These are phyloP conservation scores for Aspergillus unguis DNA, from an alignment of 2,329 filamentous ascomycete genomes.

Conservation along the genomic window DNA sequence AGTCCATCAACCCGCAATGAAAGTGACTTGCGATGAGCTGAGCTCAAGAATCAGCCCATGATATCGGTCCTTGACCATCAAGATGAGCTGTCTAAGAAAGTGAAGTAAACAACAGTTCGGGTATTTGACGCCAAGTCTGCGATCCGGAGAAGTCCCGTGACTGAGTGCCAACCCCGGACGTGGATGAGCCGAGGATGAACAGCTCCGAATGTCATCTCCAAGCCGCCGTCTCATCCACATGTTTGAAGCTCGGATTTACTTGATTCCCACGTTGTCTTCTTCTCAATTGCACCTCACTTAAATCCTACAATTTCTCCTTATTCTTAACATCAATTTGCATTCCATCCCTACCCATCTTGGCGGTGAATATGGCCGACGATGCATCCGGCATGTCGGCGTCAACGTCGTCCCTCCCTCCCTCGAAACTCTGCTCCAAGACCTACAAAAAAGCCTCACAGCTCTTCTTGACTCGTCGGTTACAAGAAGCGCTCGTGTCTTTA, in stretches of 20 bases:
- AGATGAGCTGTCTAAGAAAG: too few relatives aligned
- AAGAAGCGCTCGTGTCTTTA: slow-evolving; percentile 82
- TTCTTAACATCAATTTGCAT: neutral
- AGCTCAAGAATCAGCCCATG: too few relatives aligned
- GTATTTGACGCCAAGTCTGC: neutral
- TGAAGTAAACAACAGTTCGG: neutral
- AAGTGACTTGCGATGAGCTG: too few relatives aligned
- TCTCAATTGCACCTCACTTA: neutral
- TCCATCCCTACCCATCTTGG: slow-evolving; percentile 13
- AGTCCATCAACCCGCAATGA: too few relatives aligned
- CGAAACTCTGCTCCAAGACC: slow-evolving; percentile 69
- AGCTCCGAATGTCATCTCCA: slow-evolving; percentile 16
- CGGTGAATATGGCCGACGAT: slow-evolving; percentile 33
- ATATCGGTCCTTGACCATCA: neutral
- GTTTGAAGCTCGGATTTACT: slow-evolving; percentile 10
- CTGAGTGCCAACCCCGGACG: slow-evolving; percentile 18
- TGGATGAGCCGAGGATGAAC: slow-evolving; percentile 35
- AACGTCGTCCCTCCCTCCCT: slow-evolving; percentile 63
- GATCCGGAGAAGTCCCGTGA: slow-evolving; percentile 28
- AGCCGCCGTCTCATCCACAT: slow-evolving; percentile 4
- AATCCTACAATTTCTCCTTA: neutral
- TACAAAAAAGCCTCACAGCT: slow-evolving; percentile 93
- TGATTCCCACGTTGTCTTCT: slow-evolving; percentile 1
- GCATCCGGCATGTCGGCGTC: slow-evolving; percentile 40
- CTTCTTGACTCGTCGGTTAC: slow-evolving; percentile 88